Evolutionary conservation across 352 stramenopile genomes (phyloP).

Genomic region (Lagenidium giganteum): DNA sequence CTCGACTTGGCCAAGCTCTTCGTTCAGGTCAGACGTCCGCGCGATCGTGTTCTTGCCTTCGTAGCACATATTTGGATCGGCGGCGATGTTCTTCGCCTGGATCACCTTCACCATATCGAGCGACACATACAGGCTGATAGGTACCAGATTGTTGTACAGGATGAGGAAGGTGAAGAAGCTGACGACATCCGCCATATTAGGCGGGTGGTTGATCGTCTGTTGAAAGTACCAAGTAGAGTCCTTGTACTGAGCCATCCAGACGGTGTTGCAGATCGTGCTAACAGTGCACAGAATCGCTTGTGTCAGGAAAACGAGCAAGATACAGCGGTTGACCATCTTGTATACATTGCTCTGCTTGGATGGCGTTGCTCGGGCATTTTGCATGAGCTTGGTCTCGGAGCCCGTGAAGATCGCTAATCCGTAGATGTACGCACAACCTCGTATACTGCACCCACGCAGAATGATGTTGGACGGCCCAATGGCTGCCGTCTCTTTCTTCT

Average conservation of each 20-base stretch:
- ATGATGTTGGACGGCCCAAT: slow-evolving; percentile 77
- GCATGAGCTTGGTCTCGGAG: slow-evolving; percentile 84
- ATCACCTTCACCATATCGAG: slow-evolving; percentile 92
- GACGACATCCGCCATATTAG: slow-evolving; percentile 39
- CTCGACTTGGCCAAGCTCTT: slow-evolving; percentile 93
- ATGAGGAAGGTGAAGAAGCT: slow-evolving; percentile 95
- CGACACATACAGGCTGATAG: slow-evolving; percentile 96
- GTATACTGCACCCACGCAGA: slow-evolving; percentile 71
- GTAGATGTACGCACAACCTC: slow-evolving; percentile 50
- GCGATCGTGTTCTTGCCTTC: slow-evolving; percentile 79
- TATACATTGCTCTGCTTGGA: slow-evolving; percentile 78
- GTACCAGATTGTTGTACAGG: slow-evolving; percentile 96
- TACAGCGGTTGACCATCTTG: slow-evolving; percentile 60
- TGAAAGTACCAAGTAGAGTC: slow-evolving; percentile 46
- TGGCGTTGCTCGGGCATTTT: slow-evolving; percentile 56
- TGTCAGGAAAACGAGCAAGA: slow-evolving; percentile 63
- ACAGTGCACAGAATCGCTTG: slow-evolving; percentile 56
- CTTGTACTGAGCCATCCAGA: slow-evolving; percentile 39
- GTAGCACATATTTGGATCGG: slow-evolving; percentile 78
- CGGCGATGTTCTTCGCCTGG: slow-evolving; percentile 65
- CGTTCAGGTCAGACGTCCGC: slow-evolving; percentile 87
- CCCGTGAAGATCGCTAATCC: slow-evolving; percentile 89
- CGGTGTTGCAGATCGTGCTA: slow-evolving; percentile 50
- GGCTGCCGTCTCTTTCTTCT: slow-evolving; percentile 27
- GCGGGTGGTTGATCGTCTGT: slow-evolving; percentile 5